Evolutionary conservation across 2,329 filamentous ascomycete species (phyloP).

Genomic region (Talaromyces sp.): DNA sequence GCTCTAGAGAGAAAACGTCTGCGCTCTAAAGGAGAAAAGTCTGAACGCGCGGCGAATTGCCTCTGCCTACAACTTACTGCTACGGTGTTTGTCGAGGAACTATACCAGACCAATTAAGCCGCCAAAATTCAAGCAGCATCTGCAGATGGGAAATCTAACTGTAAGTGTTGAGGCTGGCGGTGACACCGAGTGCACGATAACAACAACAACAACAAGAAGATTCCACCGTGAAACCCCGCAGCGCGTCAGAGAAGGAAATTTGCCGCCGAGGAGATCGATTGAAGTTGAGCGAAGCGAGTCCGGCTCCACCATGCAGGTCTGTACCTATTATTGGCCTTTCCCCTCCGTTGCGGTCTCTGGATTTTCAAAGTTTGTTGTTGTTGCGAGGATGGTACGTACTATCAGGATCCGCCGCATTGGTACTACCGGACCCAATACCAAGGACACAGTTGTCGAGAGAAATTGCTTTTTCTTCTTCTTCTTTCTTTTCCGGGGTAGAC

Average conservation of each 20-base stretch:
- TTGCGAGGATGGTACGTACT: neutral
- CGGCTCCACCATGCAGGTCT: neutral
- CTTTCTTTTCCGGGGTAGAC: neutral
- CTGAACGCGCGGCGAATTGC: neutral
- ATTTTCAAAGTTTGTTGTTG: neutral
- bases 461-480: neutral
- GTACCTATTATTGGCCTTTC: neutral
- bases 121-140: neutral
- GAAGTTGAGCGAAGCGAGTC: neutral
- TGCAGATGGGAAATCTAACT: neutral
- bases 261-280: constrained; percentile 7
- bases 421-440: neutral
- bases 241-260: constrained; percentile 16
- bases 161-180: neutral
- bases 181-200: neutral
- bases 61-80: neutral
- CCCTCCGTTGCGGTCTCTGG: neutral
- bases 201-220: neutral
- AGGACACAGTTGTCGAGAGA: neutral
- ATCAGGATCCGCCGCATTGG: neutral
- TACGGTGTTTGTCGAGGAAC: neutral
- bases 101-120: neutral
- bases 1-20: too few relatives aligned
- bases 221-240: constrained; percentile 20
- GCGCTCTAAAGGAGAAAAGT: neutral